Conservation (phyloP, 768 basidiomycete species). For the Lactarius sanguifluus region DNA sequence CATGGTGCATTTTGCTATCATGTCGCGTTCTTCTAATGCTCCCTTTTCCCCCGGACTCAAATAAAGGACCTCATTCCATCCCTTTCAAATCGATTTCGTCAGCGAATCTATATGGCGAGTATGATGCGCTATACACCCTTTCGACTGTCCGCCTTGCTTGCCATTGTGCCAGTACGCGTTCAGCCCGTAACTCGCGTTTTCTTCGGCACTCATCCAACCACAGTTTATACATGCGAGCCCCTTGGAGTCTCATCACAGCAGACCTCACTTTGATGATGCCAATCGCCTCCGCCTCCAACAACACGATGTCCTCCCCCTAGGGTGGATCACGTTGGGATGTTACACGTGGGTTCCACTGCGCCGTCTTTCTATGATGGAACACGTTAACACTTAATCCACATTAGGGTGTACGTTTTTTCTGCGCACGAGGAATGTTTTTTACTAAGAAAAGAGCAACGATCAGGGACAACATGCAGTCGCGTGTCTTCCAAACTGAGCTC, state of each 20-base stretch:
- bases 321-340: slow-evolving; percentile 62
- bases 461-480: slow-evolving; percentile 61
- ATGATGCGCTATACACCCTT: slow-evolving; percentile 15
- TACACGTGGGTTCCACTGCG: slow-evolving; percentile 47
- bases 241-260: neutral
- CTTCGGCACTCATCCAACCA: neutral
- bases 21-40: neutral
- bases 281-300: slow-evolving; percentile 9
- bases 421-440: neutral
- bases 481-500: slow-evolving; percentile 48
- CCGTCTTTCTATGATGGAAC: neutral
- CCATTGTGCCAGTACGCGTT: slow-evolving; percentile 8
- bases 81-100: neutral
- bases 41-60: neutral
- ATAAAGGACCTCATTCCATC: slow-evolving; percentile 7
- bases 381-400: slow-evolving; percentile 36
- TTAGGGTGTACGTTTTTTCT: slow-evolving; percentile 47
- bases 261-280: neutral
- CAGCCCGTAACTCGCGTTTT: neutral
- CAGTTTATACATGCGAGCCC: slow-evolving; percentile 2
- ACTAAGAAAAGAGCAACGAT: neutral
- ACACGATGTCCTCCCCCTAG: slow-evolving; percentile 43
- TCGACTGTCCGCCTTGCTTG: slow-evolving; percentile 3
- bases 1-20: neutral
- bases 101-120: slow-evolving; percentile 12